phyloP scores from a whole-genome alignment of 495 filamentous ascomycete genomes.

The Parathielavia hyrcaniae region DNA sequence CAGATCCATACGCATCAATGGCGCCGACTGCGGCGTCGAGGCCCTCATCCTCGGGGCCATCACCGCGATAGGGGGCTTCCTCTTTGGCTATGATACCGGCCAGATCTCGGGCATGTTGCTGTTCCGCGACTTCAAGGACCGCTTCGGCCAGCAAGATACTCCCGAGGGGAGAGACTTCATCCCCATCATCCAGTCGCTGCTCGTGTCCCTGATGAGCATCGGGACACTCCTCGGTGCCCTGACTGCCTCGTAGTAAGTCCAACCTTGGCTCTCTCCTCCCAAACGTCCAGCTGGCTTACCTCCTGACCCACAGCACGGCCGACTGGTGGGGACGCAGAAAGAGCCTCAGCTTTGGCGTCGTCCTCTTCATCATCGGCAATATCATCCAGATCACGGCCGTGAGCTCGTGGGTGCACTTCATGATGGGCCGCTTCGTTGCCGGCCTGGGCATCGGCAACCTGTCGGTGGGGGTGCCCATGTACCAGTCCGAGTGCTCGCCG shows the following conservation, averaged over 20 bases:
- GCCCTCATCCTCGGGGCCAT: conserved; percentile 34
- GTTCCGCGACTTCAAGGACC: conserved; percentile 48
- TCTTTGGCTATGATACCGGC: conserved; percentile 67
- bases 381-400: conserved; percentile 54
- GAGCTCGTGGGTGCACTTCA: conserved; percentile 42
- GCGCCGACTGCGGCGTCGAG: conserved; percentile 33
- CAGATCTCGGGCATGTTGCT: conserved; percentile 56
- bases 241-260: conserved; percentile 30
- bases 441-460: conserved; percentile 62
- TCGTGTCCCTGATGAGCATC: conserved; percentile 45
- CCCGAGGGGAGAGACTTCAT: conserved; percentile 25
- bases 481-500: conserved; percentile 49
- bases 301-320: conserved; percentile 25
- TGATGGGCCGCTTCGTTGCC: conserved; percentile 49
- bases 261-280: neutral
- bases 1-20: conserved; percentile 34
- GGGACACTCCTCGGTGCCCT: conserved; percentile 38
- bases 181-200: conserved; percentile 36
- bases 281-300: neutral
- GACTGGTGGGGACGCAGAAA: conserved; percentile 39
- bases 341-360: conserved; percentile 33
- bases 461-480: conserved; percentile 59
- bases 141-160: conserved; percentile 37
- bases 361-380: conserved; percentile 38
- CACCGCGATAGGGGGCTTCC: conserved; percentile 64